Percentiles rank a stretch among this genome's conserved stretches.
Evolutionary conservation across 2,329 filamentous ascomycete species (phyloP).

Genomic region (Teratosphaeria nubilosa): DNA sequence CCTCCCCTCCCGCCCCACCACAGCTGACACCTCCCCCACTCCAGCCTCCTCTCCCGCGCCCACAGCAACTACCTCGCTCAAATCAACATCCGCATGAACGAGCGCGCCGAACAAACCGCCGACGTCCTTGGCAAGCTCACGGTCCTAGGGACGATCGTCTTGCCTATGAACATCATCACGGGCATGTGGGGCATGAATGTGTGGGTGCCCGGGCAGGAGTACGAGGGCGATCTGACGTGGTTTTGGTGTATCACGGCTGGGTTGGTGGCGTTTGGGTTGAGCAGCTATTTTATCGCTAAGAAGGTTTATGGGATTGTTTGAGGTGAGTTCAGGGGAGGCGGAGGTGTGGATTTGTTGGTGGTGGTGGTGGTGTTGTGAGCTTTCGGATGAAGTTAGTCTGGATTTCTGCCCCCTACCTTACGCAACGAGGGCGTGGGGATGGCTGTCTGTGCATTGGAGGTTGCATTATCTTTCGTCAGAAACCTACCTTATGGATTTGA

Average conservation of each 20-base stretch:
- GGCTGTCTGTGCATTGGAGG: too few relatives aligned
- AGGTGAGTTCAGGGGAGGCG: background rate
- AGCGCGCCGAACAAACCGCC: slow-evolving; percentile 88
- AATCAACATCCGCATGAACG: slow-evolving; percentile 98
- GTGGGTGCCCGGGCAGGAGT: slow-evolving; percentile 75
- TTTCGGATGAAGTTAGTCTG: background rate
- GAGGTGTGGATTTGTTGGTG: background rate
- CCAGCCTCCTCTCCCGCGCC: slow-evolving; percentile 74
- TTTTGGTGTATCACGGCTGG: slow-evolving; percentile 57
- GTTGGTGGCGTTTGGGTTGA: slow-evolving; percentile 65
- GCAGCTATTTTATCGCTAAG: slow-evolving; percentile 74
- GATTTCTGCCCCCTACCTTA: too few relatives aligned
- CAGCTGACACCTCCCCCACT: slow-evolving; percentile 9
- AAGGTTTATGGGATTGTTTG: slow-evolving; percentile 70
- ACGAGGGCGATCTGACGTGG: slow-evolving; percentile 51
- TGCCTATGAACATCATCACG: slow-evolving; percentile 98
- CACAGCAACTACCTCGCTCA: slow-evolving; percentile 98
- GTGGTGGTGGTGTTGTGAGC: background rate
- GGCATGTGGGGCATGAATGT: slow-evolving; percentile 97
- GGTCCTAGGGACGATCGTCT: slow-evolving; percentile 88
- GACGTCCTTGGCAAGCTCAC: slow-evolving; percentile 92
- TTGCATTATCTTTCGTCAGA: too few relatives aligned
- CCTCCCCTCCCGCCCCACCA: background rate
- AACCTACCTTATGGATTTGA: too few relatives aligned
- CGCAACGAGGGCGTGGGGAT: too few relatives aligned